Evolutionary conservation across 1,284 basidiomycete species (phyloP).

Genomic region (Apiotrichum veenhuisii): DNA sequence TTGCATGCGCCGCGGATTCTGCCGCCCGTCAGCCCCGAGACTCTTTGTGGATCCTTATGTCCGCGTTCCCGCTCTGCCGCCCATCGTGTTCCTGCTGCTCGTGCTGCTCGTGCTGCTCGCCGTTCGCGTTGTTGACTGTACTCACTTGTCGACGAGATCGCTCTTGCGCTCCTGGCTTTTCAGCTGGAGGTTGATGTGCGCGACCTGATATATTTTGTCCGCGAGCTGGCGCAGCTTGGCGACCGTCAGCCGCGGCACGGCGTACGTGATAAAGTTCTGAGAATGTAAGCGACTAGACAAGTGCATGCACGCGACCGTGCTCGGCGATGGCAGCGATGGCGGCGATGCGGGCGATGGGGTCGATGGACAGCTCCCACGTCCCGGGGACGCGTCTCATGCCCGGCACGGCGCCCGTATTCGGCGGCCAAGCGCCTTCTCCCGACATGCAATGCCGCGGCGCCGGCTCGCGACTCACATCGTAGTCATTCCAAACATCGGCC

Average conservation of each 20-base stretch:
- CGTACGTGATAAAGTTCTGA: constrained; percentile 31
- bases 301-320: background rate
- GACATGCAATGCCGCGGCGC: too few species aligned
- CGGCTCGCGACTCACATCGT: constrained; percentile 9
- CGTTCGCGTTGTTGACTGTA: too few species aligned
- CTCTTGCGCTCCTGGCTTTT: constrained; percentile 35
- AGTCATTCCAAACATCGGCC: constrained; percentile 11
- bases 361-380: too few species aligned
- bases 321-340: too few species aligned
- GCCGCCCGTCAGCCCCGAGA: background rate
- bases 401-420: too few species aligned
- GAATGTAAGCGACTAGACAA: background rate
- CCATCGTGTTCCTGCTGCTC: too few species aligned
- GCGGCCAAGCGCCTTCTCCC: too few species aligned
- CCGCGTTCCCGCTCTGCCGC: too few species aligned
- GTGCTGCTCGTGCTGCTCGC: too few species aligned
- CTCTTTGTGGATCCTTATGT: background rate
- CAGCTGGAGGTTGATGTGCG: constrained; percentile 21
- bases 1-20: constrained; percentile 28
- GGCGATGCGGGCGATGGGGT: too few species aligned
- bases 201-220: constrained; percentile 16
- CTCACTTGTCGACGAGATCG: constrained; percentile 38
- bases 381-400: too few species aligned
- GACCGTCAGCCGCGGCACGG: constrained; percentile 32
- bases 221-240: constrained; percentile 29